Base-by-base conservation (phyloP, 2,329 filamentous ascomycete genomes). In the Paecilomyces fulvus region DNA sequence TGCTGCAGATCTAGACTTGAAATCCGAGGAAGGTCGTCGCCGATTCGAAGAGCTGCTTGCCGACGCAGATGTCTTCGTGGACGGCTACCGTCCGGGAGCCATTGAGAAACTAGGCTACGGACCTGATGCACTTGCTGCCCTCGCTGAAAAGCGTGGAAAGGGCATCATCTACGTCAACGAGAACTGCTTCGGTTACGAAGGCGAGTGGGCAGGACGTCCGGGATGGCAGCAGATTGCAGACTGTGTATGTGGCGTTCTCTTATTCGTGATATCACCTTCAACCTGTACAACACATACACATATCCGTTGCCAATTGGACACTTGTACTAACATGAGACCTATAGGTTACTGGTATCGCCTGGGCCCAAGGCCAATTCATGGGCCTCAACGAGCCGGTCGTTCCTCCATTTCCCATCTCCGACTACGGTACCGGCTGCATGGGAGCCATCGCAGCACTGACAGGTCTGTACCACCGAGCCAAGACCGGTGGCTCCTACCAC, bases 171-270 rank as follows among this genome's bases (percentile, higher is more conserved):
- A 88, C 63, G 83, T 88, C 7, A 80, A 82, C 31, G 86, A 90
- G 68, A 85, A 89, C 66, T 89, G 86, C 67, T 89, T 89, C 62
- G 87, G 87, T 0, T 83, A 81, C 31, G 73, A 79, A 30, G 82
- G 80, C 5, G 82, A 85, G 57, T 89, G 85, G 86, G 79, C 81
- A 0, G 70, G 73, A 7, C 77, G 86, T 3, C 81, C 84, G 4
- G 86, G 86, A 6, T 89, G 86, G 86, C 86, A 88, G 65, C 85
- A 87, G 62, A 88, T 88, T 61, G 85, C 85, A 14, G 86, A 89
- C 66, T 86, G 80, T 55, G 84, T 79, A 68, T 80, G 80, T 21
- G 30, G 46, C 52, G 12, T 28, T 31, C 43, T 52, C 37, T 33
- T 20, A 23, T 33, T 31, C n/a, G 30, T 14, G 28, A 17, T 33